phyloP scores from a whole-genome alignment of 148 eudicot genomes.

The Silene conica region DNA sequence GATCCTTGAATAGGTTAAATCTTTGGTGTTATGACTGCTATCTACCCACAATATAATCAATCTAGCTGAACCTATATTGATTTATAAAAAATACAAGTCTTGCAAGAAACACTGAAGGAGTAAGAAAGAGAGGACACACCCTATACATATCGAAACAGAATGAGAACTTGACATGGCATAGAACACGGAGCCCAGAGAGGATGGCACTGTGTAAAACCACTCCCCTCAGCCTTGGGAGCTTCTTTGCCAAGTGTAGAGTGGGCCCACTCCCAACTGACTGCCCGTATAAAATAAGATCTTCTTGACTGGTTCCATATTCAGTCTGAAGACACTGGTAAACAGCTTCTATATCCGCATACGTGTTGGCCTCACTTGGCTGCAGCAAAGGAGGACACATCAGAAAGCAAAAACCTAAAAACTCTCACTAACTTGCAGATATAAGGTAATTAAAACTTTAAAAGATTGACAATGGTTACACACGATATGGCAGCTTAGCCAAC shows the following conservation, averaged over 20 bases:
- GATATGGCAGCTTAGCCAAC: no score
- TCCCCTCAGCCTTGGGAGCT: conserved; percentile 92
- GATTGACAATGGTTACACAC: no score
- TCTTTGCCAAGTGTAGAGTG: conserved; percentile 81
- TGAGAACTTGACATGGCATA: conserved; percentile 80
- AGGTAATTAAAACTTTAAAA: no score
- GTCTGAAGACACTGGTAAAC: conserved; percentile 91
- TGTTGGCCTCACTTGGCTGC: conserved; percentile 90
- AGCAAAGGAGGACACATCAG: conserved; percentile 8
- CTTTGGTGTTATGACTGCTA: no score
- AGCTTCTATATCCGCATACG: conserved; percentile 97
- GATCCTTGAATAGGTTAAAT: no score
- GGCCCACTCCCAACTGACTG: conserved; percentile 99
- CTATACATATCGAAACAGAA: conserved; percentile 86
- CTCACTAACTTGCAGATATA: no score
- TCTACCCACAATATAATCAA: no score
- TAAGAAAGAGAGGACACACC: conserved; percentile 36
- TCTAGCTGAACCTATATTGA: no score
- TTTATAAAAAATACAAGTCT: neutral
- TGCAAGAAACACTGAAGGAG: neutral
- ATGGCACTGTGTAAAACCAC: conserved; percentile 98
- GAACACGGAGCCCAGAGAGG: conserved; percentile 95
- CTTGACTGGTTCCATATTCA: conserved; percentile 89
- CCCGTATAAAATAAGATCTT: conserved; percentile 86
- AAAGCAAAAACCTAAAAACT: neutral